These are phyloP conservation scores for Zygotorulaspora sp. DNA, from an alignment of 805 yeast genomes.

Conservation along the genomic window DNA sequence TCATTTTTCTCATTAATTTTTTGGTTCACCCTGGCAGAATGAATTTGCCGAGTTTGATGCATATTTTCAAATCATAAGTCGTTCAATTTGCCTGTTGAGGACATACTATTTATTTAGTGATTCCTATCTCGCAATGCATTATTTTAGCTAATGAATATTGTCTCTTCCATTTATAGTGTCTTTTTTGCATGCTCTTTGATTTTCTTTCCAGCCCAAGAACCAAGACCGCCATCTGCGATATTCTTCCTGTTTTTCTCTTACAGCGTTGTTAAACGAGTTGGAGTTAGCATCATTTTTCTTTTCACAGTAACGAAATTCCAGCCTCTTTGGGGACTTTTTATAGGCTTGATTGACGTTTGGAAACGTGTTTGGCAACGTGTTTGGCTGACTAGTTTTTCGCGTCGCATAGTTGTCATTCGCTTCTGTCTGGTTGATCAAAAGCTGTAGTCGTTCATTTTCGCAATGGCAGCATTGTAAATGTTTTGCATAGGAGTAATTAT, in stretches of 20 bases:
- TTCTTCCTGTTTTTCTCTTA: constrained; percentile 1
- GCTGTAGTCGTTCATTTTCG: constrained; percentile 1
- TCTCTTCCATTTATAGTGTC: neutral
- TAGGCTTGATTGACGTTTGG: no score
- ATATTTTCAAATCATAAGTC: no score
- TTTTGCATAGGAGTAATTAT: constrained; percentile 1
- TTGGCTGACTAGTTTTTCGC: no score
- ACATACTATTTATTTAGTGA: no score
- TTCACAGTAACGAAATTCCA: no score
- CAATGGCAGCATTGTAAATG: neutral
- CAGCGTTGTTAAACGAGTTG: constrained; percentile 6
- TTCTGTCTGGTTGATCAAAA: constrained; percentile 6
- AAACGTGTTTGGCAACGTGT: no score
- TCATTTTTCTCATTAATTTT: no score
- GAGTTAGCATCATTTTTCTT: no score
- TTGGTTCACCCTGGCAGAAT: neutral
- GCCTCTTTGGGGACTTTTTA: no score
- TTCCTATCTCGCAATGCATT: no score
- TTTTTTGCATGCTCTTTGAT: neutral
- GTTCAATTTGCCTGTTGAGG: no score
- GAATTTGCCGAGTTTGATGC: neutral
- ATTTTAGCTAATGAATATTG: no score
- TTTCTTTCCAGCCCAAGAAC: constrained; percentile 3
- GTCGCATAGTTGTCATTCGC: constrained; percentile 4
- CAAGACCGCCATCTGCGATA: constrained; percentile 4